Percentiles rank a stretch among this genome's conserved stretches.
These are phyloP conservation scores for Pseudopyrenochaeta lycopersici DNA, from an alignment of 2,329 filamentous ascomycete genomes.

Conservation along the genomic window DNA sequence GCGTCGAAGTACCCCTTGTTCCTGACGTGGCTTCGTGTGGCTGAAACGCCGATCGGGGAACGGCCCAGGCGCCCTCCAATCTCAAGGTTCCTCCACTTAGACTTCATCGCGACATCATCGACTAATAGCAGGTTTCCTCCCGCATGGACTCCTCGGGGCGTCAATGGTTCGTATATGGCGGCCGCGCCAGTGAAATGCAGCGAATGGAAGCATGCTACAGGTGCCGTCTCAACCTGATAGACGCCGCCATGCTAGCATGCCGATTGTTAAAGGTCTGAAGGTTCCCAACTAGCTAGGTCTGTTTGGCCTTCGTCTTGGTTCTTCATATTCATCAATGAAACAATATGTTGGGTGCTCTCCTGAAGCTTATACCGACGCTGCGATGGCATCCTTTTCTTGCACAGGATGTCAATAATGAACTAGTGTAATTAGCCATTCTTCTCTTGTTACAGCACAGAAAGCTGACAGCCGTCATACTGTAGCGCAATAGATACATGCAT, in stretches of 20 bases:
- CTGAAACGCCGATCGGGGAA: not conserved
- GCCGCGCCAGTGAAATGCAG: not conserved
- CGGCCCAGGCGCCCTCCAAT: not conserved
- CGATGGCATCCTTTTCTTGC: constrained; percentile 2
- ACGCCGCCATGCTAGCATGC: not conserved
- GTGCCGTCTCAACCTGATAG: not conserved
- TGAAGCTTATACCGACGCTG: constrained; percentile 8
- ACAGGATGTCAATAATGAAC: not conserved
- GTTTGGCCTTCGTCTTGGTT: not conserved
- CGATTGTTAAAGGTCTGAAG: not conserved
- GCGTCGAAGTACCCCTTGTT: too few relatives aligned
- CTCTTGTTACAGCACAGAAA: not conserved
- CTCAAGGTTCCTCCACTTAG: not conserved
- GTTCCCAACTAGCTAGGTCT: not conserved
- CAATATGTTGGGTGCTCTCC: constrained; percentile 6
- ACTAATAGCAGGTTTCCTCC: not conserved
- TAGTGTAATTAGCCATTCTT: constrained; percentile 3
- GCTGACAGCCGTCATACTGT: not conserved
- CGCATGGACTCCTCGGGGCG: not conserved
- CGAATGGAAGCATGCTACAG: not conserved
- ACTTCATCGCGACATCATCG: not conserved
- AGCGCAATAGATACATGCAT: constrained; percentile 14
- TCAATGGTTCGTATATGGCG: not conserved
- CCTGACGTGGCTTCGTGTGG: not conserved
- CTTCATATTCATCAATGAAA: not conserved